Evolutionary conservation across 2,329 filamentous ascomycete species (phyloP), one percentile per base, ranked within the genome.

Genomic region (Colletotrichum filicis): DNA sequence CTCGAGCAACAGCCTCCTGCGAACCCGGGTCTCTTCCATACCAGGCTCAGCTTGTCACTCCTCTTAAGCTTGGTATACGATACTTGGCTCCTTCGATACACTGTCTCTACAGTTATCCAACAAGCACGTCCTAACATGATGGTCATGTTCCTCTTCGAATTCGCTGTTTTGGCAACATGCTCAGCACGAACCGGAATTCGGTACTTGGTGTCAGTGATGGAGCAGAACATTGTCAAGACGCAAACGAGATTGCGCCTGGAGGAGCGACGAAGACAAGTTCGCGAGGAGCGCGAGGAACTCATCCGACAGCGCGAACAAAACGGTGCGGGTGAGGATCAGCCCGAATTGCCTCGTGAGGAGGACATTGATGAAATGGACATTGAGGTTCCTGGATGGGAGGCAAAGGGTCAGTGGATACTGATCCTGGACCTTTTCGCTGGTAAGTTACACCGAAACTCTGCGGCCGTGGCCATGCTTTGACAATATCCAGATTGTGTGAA

Each of bases 81-180:
- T 79, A 81, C 92, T 28, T 92, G 89, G 80, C 91, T 99, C 84
- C 91, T 98, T 76, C 89, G 88, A 61, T 98, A 98, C 81, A 92
- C 93, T 71, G 88, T 97, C 74, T 90, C 92, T 32, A 94, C 93
- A 0, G 95, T 98, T 37, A 91, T 98, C 62, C 92, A 94, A 71
- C 92, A 97, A 80, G 94, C 96, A 2, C 89, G 93, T n/a, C 95
- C 96, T 0, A 97, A 97, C 72, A 98, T 99, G 94, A 99, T 98
- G 95, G 95, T 99, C 75, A 98, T 99, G 95, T 99, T 99, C 79
- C 91, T 97, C 6, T 99, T 99, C 78, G 97, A 99, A 82, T 98
- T 98, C 80, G 95, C 96, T 49, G 92, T 99, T 56, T 85, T 98
- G 73, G 88, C 91, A 2, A 92, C 97, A 11, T 92, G 92, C 64